These are phyloP conservation scores for Laburnicola sp. DNA, from an alignment of 2,329 filamentous ascomycete species.

Conservation along the genomic window DNA sequence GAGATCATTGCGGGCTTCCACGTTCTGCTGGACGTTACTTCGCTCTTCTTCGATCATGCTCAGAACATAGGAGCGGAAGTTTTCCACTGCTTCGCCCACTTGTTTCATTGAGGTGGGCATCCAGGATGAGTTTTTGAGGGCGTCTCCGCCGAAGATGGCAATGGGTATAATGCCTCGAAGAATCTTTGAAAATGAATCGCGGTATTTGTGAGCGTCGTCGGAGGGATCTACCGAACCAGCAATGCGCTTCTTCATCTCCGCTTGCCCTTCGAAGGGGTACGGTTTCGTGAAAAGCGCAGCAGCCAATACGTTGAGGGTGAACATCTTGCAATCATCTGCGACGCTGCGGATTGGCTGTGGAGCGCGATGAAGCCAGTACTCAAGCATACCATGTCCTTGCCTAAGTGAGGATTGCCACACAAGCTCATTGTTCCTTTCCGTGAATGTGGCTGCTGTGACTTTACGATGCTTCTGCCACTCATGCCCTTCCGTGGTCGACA, in stretches of 20 bases:
- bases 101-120: slow-evolving; percentile 14
- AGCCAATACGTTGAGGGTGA: slow-evolving; percentile 21
- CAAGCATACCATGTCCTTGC: slow-evolving; percentile 21
- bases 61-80: slow-evolving; percentile 13
- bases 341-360: slow-evolving; percentile 6
- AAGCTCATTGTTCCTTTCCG: slow-evolving; percentile 31
- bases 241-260: not conserved
- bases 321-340: slow-evolving; percentile 13
- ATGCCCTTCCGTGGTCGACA: slow-evolving; percentile 25
- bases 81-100: slow-evolving; percentile 10
- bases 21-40: not conserved
- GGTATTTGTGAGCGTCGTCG: slow-evolving; percentile 12
- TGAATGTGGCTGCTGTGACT: slow-evolving; percentile 27
- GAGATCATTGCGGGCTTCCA: slow-evolving; percentile 1
- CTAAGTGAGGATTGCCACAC: slow-evolving; percentile 25
- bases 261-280: slow-evolving; percentile 15
- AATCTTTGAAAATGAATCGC: slow-evolving; percentile 15
- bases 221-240: not conserved
- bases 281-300: slow-evolving; percentile 16
- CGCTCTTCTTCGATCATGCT: slow-evolving; percentile 13
- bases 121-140: slow-evolving; percentile 13
- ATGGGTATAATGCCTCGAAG: slow-evolving; percentile 15
- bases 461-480: slow-evolving; percentile 34
- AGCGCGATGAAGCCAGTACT: slow-evolving; percentile 18
- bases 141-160: slow-evolving; percentile 14